A percentile compares a stretch with the other conserved stretches of the same genome.
phyloP scores from a whole-genome alignment of 345 rosid species.

The Mangifera indica region DNA sequence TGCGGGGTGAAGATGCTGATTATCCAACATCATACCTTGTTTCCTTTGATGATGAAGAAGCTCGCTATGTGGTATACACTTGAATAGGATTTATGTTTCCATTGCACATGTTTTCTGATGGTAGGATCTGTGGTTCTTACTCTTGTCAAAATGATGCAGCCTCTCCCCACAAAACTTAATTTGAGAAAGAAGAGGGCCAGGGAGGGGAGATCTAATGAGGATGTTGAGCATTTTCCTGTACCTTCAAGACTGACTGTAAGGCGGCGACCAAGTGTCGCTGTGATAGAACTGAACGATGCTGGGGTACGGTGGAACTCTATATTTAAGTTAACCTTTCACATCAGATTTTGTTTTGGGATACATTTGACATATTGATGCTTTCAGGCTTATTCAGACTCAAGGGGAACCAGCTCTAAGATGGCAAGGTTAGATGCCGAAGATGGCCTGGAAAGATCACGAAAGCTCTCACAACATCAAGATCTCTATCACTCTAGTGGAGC shows the following conservation, averaged over 20 bases:
- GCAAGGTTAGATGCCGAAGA: constrained; percentile 39
- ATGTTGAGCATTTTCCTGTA: constrained; percentile 78
- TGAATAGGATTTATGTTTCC: constrained; percentile 1
- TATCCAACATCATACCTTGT: constrained; percentile 78
- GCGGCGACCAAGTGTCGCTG: constrained; percentile 52
- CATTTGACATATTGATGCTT: constrained; percentile 20
- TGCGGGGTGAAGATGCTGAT: constrained; percentile 64
- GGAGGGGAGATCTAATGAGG: constrained; percentile 83
- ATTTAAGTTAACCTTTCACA: neutral
- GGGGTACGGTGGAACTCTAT: constrained; percentile 49
- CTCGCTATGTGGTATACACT: constrained; percentile 74
- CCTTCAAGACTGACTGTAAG: constrained; percentile 81
- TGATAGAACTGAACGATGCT: constrained; percentile 61
- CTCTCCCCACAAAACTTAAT: constrained; percentile 82
- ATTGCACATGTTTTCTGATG: constrained; percentile 3
- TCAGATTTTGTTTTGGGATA: constrained; percentile 6
- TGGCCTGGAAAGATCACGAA: constrained; percentile 51
- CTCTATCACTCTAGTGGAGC: constrained; percentile 54
- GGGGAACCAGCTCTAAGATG: constrained; percentile 52
- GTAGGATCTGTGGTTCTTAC: constrained; percentile 7
- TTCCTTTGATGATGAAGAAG: constrained; percentile 67
- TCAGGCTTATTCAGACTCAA: constrained; percentile 54
- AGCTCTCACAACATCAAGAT: constrained; percentile 38
- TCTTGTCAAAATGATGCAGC: constrained; percentile 43
- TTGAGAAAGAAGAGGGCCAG: constrained; percentile 79